These are phyloP conservation scores for Sechiopsis laciniata DNA, from an alignment of 306 rosid species.

Conservation along the genomic window DNA sequence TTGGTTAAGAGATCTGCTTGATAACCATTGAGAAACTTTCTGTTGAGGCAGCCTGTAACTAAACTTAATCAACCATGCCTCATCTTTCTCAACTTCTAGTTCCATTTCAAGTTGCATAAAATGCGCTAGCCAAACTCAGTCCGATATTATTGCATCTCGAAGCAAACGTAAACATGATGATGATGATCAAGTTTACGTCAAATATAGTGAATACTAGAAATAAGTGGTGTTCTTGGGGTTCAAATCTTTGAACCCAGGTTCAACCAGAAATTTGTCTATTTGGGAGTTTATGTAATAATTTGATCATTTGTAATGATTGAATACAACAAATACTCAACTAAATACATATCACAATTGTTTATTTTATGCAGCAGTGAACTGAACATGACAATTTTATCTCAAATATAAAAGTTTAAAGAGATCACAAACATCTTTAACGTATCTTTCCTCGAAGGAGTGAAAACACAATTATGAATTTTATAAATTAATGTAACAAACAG, in stretches of 20 bases:
- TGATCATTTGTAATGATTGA: not conserved
- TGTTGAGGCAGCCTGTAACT: conserved; percentile 50
- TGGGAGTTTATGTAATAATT: not conserved
- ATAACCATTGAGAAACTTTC: conserved; percentile 38
- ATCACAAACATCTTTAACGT: too few relatives aligned
- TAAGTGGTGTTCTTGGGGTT: conserved; percentile 15
- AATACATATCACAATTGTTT: not conserved
- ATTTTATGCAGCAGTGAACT: not conserved
- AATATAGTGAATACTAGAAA: conserved; percentile 39
- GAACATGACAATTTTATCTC: not conserved
- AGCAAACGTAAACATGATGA: not conserved
- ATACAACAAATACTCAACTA: not conserved
- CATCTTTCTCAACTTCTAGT: conserved; percentile 15
- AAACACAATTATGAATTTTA: too few relatives aligned
- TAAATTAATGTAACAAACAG: too few relatives aligned
- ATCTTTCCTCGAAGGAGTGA: too few relatives aligned
- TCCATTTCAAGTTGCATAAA: not conserved
- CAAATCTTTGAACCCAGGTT: not conserved
- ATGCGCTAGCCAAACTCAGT: not conserved
- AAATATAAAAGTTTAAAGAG: too few relatives aligned
- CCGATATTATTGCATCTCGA: not conserved
- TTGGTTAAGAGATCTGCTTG: conserved; percentile 50
- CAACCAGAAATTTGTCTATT: not conserved
- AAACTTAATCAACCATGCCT: conserved; percentile 20
- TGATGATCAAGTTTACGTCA: conserved; percentile 12